phyloP scores from a whole-genome alignment of 331 rosid genomes.

The Pyrus hybrid region DNA sequence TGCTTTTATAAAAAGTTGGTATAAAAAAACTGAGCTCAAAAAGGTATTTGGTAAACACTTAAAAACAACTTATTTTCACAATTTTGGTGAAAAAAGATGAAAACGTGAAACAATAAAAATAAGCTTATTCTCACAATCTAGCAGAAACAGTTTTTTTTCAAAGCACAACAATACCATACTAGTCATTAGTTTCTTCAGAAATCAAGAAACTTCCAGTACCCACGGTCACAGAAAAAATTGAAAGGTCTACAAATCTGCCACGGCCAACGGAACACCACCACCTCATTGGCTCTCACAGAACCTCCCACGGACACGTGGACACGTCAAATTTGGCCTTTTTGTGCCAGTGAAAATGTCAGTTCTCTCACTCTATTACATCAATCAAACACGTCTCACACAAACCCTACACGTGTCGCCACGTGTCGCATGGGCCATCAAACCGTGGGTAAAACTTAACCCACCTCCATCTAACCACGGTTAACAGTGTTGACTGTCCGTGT shows the following conservation, averaged over 20 bases:
- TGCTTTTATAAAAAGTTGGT: no score
- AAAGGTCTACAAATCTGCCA: slow-evolving; percentile 22
- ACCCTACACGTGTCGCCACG: slow-evolving; percentile 44
- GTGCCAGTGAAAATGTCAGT: slow-evolving; percentile 1
- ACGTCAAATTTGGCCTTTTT: background rate
- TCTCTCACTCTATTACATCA: background rate
- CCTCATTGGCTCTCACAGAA: slow-evolving; percentile 25
- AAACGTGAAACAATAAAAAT: no score
- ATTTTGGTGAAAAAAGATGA: no score
- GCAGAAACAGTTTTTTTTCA: no score
- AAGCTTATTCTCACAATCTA: no score
- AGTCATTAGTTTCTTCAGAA: no score
- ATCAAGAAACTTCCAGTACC: slow-evolving; percentile 28
- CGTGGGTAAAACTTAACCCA: background rate
- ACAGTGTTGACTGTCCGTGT: background rate
- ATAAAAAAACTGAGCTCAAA: no score
- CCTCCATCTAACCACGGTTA: slow-evolving; percentile 13
- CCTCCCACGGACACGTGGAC: slow-evolving; percentile 30
- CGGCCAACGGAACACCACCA: slow-evolving; percentile 28
- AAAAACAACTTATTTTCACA: no score
- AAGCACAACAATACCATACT: no score
- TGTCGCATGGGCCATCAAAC: background rate
- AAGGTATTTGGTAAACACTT: no score
- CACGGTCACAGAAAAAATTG: background rate
- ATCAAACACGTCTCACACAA: background rate